Evolutionary conservation across 2,329 filamentous ascomycete genomes (phyloP), one percentile per base, ranked within the genome.

Genomic region (Kalmusia sp.): DNA sequence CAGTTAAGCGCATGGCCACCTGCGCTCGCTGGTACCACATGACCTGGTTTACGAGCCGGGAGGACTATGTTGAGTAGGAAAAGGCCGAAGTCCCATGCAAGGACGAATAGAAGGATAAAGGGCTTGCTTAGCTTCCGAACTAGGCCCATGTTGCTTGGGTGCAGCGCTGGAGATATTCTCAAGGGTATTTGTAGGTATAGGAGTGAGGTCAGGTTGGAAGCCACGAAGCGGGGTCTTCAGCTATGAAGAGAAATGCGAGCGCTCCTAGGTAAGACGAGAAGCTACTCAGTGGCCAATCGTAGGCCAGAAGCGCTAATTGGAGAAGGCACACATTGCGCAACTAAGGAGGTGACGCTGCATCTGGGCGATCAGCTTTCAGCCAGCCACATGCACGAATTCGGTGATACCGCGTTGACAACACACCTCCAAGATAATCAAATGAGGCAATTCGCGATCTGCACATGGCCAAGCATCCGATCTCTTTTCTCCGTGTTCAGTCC

Each of bases 41-140:
- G 58, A 31, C 70, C 73, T 39, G 67, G 60, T 47, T 75, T 72
- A 51, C 65, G 66, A 33, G 70, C 65, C 14, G 74, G 73, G 27
- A 70, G 70, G 24, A 76, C 28, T 27, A 75, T 57, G 52, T 77
- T 77, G 25, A 74, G 64, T 41, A 75, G 49, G 49, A 75, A 73
- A 40, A 76, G 64, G 35, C 59, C 60, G 49, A 75, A 74, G 59
- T 77, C 75, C 72, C 74, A 77, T 35, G 62, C 57, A 35, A 77
- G 67, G 46, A 77, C 70, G 27, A 70, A 68, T 21, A 74, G 52
- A 56, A 74, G 68, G 53, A 75, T 64, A 48, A 76, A 65, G 12
- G 61, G 63, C 31, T 65, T 64, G 6, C 48, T 58, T 37, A 64
- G 21, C 21, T 46, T 46, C 14, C 31, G 30, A 4, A 35, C 5